These are phyloP conservation scores for Epichloe brachyelytri DNA, from an alignment of 2,329 filamentous ascomycete genomes.

Conservation along the genomic window DNA sequence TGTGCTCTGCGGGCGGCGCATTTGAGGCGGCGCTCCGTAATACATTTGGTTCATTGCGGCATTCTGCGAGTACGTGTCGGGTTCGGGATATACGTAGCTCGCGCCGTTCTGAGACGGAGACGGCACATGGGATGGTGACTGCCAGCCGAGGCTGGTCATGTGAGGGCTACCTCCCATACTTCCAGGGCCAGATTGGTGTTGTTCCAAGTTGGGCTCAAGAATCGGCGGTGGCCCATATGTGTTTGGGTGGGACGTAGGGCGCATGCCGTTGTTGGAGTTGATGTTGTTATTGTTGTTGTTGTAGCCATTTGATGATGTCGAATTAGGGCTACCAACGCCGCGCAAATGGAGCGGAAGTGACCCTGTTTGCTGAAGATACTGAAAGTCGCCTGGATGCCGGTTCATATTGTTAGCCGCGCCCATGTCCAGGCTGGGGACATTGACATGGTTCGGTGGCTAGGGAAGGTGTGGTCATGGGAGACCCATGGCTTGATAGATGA, in stretches of 20 bases:
- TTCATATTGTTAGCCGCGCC: constrained; percentile 54
- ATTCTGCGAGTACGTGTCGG: constrained; percentile 55
- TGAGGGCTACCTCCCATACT: constrained; percentile 80
- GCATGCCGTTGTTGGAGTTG: constrained; percentile 32
- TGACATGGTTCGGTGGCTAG: constrained; percentile 64
- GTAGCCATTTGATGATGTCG: constrained; percentile 48
- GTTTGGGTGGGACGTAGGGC: constrained; percentile 75
- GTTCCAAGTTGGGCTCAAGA: constrained; percentile 73
- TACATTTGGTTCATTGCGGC: constrained; percentile 56
- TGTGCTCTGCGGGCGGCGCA: constrained; percentile 62
- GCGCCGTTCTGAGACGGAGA: constrained; percentile 57
- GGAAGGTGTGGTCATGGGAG: constrained; percentile 73
- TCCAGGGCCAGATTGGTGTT: constrained; percentile 50
- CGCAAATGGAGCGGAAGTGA: constrained; percentile 75
- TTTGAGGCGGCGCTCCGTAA: constrained; percentile 50
- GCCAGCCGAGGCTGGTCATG: constrained; percentile 71
- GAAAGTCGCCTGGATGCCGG: constrained; percentile 50
- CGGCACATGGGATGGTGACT: constrained; percentile 64
- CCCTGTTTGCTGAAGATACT: constrained; percentile 61
- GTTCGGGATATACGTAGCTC: constrained; percentile 70
- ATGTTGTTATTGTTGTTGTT: constrained; percentile 20
- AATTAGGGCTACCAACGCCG: constrained; percentile 57
- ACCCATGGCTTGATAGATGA: constrained; percentile 57
- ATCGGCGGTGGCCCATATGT: constrained; percentile 74
- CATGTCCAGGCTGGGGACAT: constrained; percentile 71